Base-by-base conservation (phyloP, 352 stramenopile species). In the Pythium rishiriense region DNA sequence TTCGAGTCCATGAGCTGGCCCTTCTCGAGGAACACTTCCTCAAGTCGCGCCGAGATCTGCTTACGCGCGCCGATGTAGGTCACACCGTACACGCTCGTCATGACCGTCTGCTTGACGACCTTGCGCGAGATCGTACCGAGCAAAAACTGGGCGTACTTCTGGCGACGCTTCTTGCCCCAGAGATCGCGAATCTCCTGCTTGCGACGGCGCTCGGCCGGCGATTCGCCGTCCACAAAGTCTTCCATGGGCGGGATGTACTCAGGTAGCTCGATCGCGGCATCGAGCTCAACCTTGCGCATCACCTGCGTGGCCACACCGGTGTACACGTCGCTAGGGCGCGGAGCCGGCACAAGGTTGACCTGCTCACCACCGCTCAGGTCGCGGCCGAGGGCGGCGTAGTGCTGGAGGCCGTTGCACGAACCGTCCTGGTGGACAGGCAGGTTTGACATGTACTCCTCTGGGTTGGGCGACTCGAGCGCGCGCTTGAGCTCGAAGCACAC, bases 41-140 rank as follows among this genome's bases (percentile, higher is more conserved):
- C 84, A 45, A 99, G 88, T 60, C 97, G 97, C 46, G 95, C 94
- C 64, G 95, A 88, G 67, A 99, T 99, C 88, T 99, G 98, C 68
- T 98, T 93, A 19, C 96, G 88, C 14, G 98, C 97, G n/a, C 98
- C 98, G 61, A 99, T 98, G 70, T 98, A 99, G 10, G 98, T 99
- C 25, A 99, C 98, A 58, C 98, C 98, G 68, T 99, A 99, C 29
- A 99, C 98, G 62, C 93, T 99, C 25, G 98, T 99, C 98, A 99
- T 99, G 1, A 99, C 98, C 43, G 98, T 99, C 76, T 99, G 93
- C 82, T 99, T 99, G 29, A 99, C 97, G 19, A 99, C 96, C 75
- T 99, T 98, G 29, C 97, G 88, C 62, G 79, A 91, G 56, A 94
- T 94, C 10, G 76, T 86, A 17, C 82, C 85, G 2, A 90, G 62